phyloP scores from a whole-genome alignment of 192 early-diverging fungal genomes.

The Chytriomyces hyalinus region DNA sequence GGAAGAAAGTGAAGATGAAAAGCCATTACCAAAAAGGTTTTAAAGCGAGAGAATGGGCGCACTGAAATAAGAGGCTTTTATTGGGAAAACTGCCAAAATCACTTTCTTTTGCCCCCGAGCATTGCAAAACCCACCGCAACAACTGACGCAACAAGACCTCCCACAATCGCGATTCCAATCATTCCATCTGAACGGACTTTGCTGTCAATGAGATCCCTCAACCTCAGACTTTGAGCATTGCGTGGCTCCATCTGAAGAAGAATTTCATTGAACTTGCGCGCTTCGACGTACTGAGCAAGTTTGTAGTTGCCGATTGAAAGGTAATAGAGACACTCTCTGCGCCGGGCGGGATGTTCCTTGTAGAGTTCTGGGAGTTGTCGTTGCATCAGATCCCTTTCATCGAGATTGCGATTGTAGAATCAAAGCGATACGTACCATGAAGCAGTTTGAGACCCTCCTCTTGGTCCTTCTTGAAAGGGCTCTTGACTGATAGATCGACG shows the following conservation, averaged over 20 bases:
- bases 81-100: neutral
- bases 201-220: conserved; percentile 80
- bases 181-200: conserved; percentile 83
- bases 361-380: conserved; percentile 77
- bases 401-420: neutral
- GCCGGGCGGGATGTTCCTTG: conserved; percentile 76
- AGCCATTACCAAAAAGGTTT: too few relatives aligned
- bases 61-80: neutral
- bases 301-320: conserved; percentile 90
- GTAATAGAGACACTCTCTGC: conserved; percentile 95
- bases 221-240: conserved; percentile 78
- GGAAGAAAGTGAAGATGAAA: neutral
- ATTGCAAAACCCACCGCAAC: conserved; percentile 56
- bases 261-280: conserved; percentile 78
- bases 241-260: conserved; percentile 83
- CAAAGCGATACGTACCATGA: conserved; percentile 55
- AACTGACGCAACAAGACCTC: conserved; percentile 74
- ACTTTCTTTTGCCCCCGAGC: conserved; percentile 5
- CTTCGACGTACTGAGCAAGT: conserved; percentile 83
- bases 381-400: neutral
- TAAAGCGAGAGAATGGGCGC: too few relatives aligned
- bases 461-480: conserved; percentile 68
- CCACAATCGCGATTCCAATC: conserved; percentile 87
- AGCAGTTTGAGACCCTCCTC: conserved; percentile 77
- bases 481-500: conserved; percentile 42